Conservation (phyloP, 192 early-diverging fungal species). For the Jimgerdemannia flammicorona region DNA sequence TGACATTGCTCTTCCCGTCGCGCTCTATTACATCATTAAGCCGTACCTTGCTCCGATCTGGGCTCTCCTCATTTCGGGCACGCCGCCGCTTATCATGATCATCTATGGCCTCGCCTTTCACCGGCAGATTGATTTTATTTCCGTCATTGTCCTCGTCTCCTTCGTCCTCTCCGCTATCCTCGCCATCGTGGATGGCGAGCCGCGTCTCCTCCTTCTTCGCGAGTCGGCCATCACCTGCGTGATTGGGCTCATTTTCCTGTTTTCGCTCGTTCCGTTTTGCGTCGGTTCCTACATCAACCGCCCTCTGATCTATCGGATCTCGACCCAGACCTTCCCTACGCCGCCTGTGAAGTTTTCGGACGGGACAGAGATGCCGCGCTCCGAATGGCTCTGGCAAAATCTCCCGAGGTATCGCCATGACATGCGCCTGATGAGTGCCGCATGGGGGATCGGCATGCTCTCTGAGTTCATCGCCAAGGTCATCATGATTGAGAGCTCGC, state of each 20-base stretch:
- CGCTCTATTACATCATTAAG: too few species aligned
- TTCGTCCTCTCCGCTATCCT: conserved; percentile 35
- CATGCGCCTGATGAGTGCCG: conserved; percentile 14
- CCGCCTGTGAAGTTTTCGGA: conserved; percentile 23
- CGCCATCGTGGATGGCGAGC: conserved; percentile 17
- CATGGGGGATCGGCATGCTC: conserved; percentile 32
- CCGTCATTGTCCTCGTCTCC: conserved; percentile 29
- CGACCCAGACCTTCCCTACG: conserved; percentile 24
- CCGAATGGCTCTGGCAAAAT: conserved; percentile 33
- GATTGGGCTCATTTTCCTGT: conserved; percentile 28
- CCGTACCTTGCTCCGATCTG: too few species aligned
- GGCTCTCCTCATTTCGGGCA: too few species aligned
- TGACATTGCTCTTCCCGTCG: too few species aligned
- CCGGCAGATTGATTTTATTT: conserved; percentile 23
- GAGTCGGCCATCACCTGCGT: conserved; percentile 36
- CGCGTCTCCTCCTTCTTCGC: conserved; percentile 31
- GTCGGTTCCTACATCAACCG: conserved; percentile 21
- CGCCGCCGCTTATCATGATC: too few species aligned
- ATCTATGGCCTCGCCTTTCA: too few species aligned
- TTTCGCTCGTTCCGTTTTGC: conserved; percentile 33
- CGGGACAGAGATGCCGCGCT: conserved; percentile 14
- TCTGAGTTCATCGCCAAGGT: conserved; percentile 36
- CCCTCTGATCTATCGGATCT: conserved; percentile 26
- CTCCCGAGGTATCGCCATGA: conserved; percentile 18
- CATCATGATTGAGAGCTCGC: conserved; percentile 29